Conservation (phyloP, 2,329 filamentous ascomycete genomes). For the Macroventuria anomochaeta region DNA sequence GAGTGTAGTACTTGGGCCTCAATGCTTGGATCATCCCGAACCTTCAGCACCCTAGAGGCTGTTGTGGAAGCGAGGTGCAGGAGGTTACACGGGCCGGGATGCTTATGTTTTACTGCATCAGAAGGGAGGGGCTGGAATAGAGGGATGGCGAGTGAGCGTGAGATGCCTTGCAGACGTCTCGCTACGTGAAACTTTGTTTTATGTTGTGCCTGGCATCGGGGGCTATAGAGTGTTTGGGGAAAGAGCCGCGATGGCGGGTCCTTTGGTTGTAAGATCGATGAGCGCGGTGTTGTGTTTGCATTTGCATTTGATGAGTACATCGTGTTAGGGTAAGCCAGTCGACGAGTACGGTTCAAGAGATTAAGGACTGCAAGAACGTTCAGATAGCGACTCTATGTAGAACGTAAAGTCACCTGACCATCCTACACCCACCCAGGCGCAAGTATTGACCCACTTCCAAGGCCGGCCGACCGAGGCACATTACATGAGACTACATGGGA, state of each 20-base stretch:
- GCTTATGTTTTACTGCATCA: background rate
- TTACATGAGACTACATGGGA: conserved; percentile 4
- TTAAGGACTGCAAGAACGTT: too few species aligned
- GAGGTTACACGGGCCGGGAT: conserved; percentile 11
- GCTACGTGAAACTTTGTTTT: background rate
- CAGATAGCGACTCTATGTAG: too few species aligned
- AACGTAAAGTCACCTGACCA: conserved; percentile 10
- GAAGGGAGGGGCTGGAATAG: background rate
- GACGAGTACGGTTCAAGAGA: too few species aligned
- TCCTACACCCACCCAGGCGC: background rate
- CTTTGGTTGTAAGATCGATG: too few species aligned
- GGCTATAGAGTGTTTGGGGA: background rate
- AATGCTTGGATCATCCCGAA: background rate
- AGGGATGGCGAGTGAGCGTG: background rate
- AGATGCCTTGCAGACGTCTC: conserved; percentile 2
- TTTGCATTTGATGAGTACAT: background rate
- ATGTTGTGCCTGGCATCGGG: conserved; percentile 3
- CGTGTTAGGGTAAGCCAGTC: too few species aligned
- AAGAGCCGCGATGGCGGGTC: background rate
- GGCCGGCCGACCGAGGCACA: background rate
- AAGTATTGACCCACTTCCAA: background rate
- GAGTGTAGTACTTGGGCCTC: conserved; percentile 15
- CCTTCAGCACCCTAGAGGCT: background rate
- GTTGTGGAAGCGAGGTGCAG: conserved; percentile 15
- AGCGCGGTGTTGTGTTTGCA: background rate